Evolutionary conservation across 768 basidiomycete genomes (phyloP), one percentile per base, ranked within the genome.

Genomic region (Psilocybe azurescens): DNA sequence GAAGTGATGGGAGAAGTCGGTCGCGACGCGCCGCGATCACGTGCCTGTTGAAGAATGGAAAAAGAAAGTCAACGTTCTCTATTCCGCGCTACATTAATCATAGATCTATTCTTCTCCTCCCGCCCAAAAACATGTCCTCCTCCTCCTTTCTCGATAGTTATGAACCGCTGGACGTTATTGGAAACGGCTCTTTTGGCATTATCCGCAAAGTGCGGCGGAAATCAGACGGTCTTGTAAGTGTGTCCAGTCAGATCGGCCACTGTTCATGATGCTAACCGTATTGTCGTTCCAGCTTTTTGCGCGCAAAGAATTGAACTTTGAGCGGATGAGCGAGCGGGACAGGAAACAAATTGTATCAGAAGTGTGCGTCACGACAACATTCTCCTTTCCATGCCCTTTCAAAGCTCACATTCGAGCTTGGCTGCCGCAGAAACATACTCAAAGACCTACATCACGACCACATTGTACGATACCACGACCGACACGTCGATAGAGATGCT

Each of bases 151-250:
- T 96, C 20, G 91, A 92, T 67, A 83, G 85, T 53, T 99, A 97
- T 70, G 94, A 95, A 63, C 81, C 93, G 6, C 82, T 95, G 51
- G 95, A 96, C 65, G 83, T 97, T 60, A 97, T 99, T 51, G 97
- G 97, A 3, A 98, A 96, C 69, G 97, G 97, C 29, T 93, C 93
- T 4, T 99, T 99, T 79, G 97, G 97, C 1, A 93, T 99, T 63
- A 99, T 99, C 66, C 88, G 95, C 62, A 98, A 98, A 79, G 96
- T 98, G 11, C 82, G 88, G 64, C 80, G 95, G 68, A 93, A 93
- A 74, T 77, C 84, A 13, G 95, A 97, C 75, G 93, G 93, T 36
- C 69, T 86, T 74, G 94, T 95, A 66, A 65, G 91, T 85, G 18
- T 30, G 7, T 39, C 38, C 14, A 39, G 38, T 6, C 3, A 20